A percentile compares a stretch with the other conserved stretches of the same genome.
Conservation (phyloP, 805 yeast genomes). For the Candida vartiovaarae region DNA sequence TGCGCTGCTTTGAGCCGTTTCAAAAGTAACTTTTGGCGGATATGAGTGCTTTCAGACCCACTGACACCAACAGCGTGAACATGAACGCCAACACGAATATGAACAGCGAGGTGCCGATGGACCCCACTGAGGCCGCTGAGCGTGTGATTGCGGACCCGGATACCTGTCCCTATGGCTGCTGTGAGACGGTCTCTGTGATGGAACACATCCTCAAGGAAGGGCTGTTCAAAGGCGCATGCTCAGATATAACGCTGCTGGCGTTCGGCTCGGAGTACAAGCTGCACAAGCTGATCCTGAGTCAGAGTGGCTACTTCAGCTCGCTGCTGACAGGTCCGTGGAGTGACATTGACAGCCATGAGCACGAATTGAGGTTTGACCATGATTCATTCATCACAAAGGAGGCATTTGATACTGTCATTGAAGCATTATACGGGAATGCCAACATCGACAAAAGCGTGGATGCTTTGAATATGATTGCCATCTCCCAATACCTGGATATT, state of each 20-base stretch:
- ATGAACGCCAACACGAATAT: background rate
- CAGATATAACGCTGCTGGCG: constrained; percentile 42
- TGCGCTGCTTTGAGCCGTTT: too few species aligned
- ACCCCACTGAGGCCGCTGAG: background rate
- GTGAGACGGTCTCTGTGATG: constrained; percentile 17
- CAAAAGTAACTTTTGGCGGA: too few species aligned
- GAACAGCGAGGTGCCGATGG: background rate
- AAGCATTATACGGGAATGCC: constrained; percentile 32
- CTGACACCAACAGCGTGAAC: background rate
- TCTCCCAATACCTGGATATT: constrained; percentile 43
- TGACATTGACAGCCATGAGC: constrained; percentile 15
- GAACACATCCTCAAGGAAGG: constrained; percentile 33
- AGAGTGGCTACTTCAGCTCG: constrained; percentile 41
- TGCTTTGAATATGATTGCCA: constrained; percentile 39
- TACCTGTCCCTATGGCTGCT: constrained; percentile 25
- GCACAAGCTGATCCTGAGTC: constrained; percentile 38
- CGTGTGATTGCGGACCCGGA: constrained; percentile 3
- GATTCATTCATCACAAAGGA: constrained; percentile 35
- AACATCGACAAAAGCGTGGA: constrained; percentile 27
- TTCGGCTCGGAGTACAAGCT: constrained; percentile 38
- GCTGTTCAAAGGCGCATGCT: constrained; percentile 37
- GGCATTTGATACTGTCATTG: constrained; percentile 43
- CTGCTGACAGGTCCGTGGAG: constrained; percentile 40
- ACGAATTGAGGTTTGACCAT: constrained; percentile 31
- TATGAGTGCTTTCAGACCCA: too few species aligned